Evolutionary conservation across 2,329 filamentous ascomycete genomes (phyloP).

Genomic region (Paramyrothecium roridum): DNA sequence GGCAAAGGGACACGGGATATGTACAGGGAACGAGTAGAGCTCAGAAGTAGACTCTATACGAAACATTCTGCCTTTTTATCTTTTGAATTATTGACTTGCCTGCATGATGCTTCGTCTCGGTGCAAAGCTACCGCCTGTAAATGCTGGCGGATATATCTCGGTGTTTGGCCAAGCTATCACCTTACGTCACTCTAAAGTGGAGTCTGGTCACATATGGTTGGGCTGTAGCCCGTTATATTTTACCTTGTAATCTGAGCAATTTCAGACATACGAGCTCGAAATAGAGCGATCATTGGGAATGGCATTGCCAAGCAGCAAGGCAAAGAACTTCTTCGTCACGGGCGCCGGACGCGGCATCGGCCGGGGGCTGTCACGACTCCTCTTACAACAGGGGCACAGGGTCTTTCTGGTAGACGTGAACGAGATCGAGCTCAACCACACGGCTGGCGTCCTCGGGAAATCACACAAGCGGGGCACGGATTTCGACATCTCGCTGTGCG

Average conservation of each 20-base stretch:
- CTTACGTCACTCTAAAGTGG: neutral
- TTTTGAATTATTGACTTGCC: too few species aligned
- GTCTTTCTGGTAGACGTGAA: slow-evolving; percentile 37
- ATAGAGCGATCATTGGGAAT: neutral
- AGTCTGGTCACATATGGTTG: neutral
- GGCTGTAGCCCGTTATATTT: too few species aligned
- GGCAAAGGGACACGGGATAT: neutral
- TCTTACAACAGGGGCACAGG: slow-evolving; percentile 32
- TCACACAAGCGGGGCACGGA: slow-evolving; percentile 7
- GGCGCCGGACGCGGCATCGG: slow-evolving; percentile 17
- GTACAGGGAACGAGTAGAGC: neutral
- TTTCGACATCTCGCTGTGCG: slow-evolving; percentile 20
- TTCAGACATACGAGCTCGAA: too few species aligned
- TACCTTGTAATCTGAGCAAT: too few species aligned
- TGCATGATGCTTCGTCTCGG: too few species aligned
- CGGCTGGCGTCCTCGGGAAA: slow-evolving; percentile 17
- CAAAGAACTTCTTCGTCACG: slow-evolving; percentile 16
- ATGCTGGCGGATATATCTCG: neutral
- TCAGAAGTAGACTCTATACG: neutral
- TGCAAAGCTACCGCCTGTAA: neutral
- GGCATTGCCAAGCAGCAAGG: slow-evolving; percentile 1
- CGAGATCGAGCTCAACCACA: slow-evolving; percentile 31
- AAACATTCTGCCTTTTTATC: too few species aligned
- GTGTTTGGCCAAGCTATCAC: neutral
- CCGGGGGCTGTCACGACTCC: slow-evolving; percentile 18